Evolutionary conservation across 169 alveolate species (phyloP), one percentile per base, ranked within the genome.

Genomic region (Eimeria maxima): DNA sequence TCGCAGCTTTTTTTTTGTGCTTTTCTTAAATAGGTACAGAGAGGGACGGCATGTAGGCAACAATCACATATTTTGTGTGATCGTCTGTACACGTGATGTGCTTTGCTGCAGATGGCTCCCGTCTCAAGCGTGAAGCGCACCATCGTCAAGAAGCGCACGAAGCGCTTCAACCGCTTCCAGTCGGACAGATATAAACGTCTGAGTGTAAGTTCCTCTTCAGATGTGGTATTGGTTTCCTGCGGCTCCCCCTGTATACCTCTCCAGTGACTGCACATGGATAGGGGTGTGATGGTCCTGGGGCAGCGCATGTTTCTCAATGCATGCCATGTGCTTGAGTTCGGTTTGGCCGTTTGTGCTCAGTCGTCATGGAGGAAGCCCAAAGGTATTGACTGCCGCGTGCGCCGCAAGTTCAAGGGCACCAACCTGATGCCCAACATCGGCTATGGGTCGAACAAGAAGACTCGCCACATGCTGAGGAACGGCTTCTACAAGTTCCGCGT

Each of bases 331-430:
- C 18, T 50, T 20, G 38, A 44, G 16, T n/a, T 13, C 81, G 16
- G 29, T 4, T 22, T 88, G 44, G 3, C 27, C 22, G 3, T 16
- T 33, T 69, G 33, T 53, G 73, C 87, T 95, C 93, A 97, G 99
- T 97, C 97, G 44, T 97, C 98, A 94, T 99, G 99, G 99, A 98
- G 99, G 97, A 98, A 99, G 97, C 99, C 99, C 90, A 98, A 98
- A 98, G 99, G 99, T 97, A 99, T 99, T 81, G 99, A 99, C 96
- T 98, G 99, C 84, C 98, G 99, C 86, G 99, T 98, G 69, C 99
- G 99, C 95, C 98, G 99, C 89, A 98, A 99, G 96, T 99, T 98
- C 98, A 98, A 98, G 97, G 99, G 99, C 94, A 98, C 99, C 90
- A 98, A 97, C 94, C 97, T 98, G 65, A 98, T 98, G 98, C 99